These are phyloP conservation scores for Fusarium luffae DNA, from an alignment of 2,329 filamentous ascomycete species.

Conservation along the genomic window DNA sequence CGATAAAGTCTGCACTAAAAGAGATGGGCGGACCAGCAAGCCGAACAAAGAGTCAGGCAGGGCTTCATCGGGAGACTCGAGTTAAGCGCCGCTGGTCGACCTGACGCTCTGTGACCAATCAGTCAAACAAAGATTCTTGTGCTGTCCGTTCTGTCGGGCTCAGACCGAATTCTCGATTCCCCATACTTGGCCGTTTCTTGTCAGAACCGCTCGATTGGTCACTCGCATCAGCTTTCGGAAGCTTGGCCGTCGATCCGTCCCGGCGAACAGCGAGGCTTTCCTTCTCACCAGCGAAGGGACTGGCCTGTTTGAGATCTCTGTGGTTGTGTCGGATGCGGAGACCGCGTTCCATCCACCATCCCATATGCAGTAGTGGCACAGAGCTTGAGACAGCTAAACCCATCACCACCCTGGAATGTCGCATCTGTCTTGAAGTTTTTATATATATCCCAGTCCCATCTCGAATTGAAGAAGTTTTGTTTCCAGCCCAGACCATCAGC, in stretches of 20 bases:
- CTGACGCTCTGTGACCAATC: not conserved
- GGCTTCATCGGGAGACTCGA: not conserved
- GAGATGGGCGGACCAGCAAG: constrained; percentile 21
- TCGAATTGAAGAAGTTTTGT: not conserved
- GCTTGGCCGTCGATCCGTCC: constrained; percentile 39
- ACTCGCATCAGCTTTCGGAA: constrained; percentile 25
- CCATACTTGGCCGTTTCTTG: constrained; percentile 11
- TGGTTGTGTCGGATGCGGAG: constrained; percentile 39
- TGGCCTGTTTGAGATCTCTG: constrained; percentile 30
- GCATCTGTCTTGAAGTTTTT: not conserved
- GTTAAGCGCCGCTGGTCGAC: constrained; percentile 13
- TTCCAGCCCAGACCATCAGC: constrained; percentile 7
- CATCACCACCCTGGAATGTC: constrained; percentile 1
- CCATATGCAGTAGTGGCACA: constrained; percentile 12
- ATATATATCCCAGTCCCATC: constrained; percentile 34
- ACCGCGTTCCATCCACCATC: constrained; percentile 30
- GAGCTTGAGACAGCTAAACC: not conserved
- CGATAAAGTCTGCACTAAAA: not conserved
- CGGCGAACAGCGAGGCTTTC: not conserved
- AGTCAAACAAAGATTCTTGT: not conserved
- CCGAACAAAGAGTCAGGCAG: constrained; percentile 15
- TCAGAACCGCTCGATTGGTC: constrained; percentile 3
- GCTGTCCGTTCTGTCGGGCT: not conserved
- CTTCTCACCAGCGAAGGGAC: not conserved
- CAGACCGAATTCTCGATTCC: constrained; percentile 30